These are phyloP conservation scores for Eruca vesicaria DNA, from an alignment of 441 rosid genomes.

Conservation along the genomic window DNA sequence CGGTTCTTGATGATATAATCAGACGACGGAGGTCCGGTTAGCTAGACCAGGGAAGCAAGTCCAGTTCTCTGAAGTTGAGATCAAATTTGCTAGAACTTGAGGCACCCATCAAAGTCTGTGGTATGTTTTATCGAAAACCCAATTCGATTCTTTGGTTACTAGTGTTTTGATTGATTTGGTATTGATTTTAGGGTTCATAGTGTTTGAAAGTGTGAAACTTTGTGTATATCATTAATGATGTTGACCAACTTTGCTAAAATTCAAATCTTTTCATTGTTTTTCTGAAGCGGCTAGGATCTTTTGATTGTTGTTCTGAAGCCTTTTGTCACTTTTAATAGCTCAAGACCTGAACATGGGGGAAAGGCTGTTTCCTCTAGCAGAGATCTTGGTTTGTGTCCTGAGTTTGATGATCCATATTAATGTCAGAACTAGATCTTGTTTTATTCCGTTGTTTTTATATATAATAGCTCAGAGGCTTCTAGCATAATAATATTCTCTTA, in stretches of 20 bases:
- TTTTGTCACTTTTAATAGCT: too few relatives aligned
- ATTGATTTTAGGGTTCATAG: background rate
- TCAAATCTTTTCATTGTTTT: too few relatives aligned
- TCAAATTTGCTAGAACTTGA: constrained; percentile 93
- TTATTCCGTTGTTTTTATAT: background rate
- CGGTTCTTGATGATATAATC: constrained; percentile 71
- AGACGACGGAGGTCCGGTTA: constrained; percentile 74
- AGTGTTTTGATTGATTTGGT: too few relatives aligned
- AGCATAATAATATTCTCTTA: constrained; percentile 24
- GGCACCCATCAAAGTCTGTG: constrained; percentile 95
- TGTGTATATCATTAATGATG: background rate
- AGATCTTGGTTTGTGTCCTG: constrained; percentile 31
- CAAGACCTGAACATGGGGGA: constrained; percentile 24
- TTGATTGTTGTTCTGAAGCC: too few relatives aligned
- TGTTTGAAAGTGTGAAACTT: background rate
- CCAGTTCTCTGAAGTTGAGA: constrained; percentile 82
- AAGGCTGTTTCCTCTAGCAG: background rate
- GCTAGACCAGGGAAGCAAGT: constrained; percentile 91
- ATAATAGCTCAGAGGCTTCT: background rate
- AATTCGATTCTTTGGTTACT: background rate
- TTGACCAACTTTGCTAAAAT: too few relatives aligned
- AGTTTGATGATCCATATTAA: constrained; percentile 7
- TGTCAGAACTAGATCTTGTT: constrained; percentile 38
- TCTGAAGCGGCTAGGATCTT: too few relatives aligned
- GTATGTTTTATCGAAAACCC: constrained; percentile 33